Evolutionary conservation across 1,284 basidiomycete genomes (phyloP), one percentile per base, ranked within the genome.

Genomic region (Boletus sp.): DNA sequence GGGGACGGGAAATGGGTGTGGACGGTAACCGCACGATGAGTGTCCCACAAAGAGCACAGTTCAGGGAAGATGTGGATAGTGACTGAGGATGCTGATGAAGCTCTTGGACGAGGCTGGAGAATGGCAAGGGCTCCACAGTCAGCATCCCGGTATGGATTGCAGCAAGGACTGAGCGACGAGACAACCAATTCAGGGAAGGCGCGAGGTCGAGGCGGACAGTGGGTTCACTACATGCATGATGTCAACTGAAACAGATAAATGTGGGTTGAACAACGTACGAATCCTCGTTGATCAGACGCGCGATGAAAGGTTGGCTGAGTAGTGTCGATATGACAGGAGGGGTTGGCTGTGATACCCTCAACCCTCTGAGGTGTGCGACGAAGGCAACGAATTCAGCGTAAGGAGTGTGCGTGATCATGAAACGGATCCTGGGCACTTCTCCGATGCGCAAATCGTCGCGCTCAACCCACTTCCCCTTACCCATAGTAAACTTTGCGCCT

Each of bases 151-250:
- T 86, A 65, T 98, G 87, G 59, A 99, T 91, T 3, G 97, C 95
- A 11, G 87, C 79, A 9, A 91, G 82, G 16, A 98, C 91, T n/a
- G 89, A 88, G 33, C 95, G 87, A 25, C 97, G 85, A 13, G 92
- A 91, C 17, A 99, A 82, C 92, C 94, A 98, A 68, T 94, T 96
- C 31, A 99, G 81, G 17, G 95, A 94, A 0, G 96, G 94, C 0
- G 97, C 95, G n/a, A 94, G 79, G 72, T 98, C 95, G 28, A 99
- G 84, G 4, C 97, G 89, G 40, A 98, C 80, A 0, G 95, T 94
- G 0, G 97, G 94, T 66, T 99, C 97, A 23, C 96, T 64, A 62
- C 63, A 52, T 21, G 57, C 52, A 59, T 50, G 43, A 54, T 19
- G 62, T 66, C n/a, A 59, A 54, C 57, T 49, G 43, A 46, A 28